These are phyloP conservation scores for Leonotis leonurus DNA, from an alignment of 257 asterid genomes.

Conservation along the genomic window DNA sequence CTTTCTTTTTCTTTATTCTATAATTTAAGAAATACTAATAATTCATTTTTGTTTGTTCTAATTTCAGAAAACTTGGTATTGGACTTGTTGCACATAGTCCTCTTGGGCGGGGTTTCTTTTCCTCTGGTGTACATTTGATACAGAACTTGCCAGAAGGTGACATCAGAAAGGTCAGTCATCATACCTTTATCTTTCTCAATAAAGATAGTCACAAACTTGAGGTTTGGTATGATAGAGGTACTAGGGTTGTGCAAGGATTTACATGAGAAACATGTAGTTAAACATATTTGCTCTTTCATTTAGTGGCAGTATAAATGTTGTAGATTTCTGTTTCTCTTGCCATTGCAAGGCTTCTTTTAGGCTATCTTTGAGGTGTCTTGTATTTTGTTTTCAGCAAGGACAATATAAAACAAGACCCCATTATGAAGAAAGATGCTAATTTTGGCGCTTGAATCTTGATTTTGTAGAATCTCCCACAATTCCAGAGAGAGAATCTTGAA, in stretches of 20 bases:
- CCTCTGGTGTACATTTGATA: slow-evolving; percentile 27
- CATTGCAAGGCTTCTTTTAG: too few species aligned
- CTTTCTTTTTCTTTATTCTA: background rate
- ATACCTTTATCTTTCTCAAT: background rate
- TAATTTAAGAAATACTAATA: background rate
- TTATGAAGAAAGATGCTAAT: background rate
- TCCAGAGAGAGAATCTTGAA: slow-evolving; percentile 35
- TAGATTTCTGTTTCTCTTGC: too few species aligned
- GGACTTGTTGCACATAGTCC: slow-evolving; percentile 51
- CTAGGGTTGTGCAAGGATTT: too few species aligned
- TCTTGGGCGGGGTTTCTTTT: slow-evolving; percentile 46
- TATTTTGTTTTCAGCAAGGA: too few species aligned
- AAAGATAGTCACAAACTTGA: too few species aligned
- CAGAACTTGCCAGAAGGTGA: slow-evolving; percentile 34
- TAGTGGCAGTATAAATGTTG: too few species aligned
- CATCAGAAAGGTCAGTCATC: slow-evolving; percentile 30
- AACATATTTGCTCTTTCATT: background rate
- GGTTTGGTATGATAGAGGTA: too few species aligned
- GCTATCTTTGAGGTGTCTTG: background rate
- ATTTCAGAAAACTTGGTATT: slow-evolving; percentile 48
- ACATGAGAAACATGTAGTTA: too few species aligned
- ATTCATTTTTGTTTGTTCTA: background rate
- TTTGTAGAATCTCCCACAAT: slow-evolving; percentile 28
- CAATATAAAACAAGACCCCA: background rate
- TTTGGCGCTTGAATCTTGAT: background rate